phyloP scores from a whole-genome alignment of 177 flowering plant species.

The Vitis hybrid region DNA sequence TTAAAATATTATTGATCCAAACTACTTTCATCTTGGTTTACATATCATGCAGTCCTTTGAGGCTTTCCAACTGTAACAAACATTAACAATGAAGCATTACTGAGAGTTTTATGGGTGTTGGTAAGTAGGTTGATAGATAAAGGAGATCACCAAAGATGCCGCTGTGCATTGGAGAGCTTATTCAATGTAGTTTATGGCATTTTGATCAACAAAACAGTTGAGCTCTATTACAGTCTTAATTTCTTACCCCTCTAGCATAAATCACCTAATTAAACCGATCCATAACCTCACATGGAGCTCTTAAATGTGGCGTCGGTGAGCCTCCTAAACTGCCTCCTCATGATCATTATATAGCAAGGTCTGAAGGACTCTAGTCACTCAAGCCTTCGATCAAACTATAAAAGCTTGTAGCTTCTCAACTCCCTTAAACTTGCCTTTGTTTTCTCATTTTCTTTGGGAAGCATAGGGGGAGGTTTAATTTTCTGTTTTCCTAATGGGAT shows the following conservation, averaged over 20 bases:
- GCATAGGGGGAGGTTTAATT: constrained; percentile 21
- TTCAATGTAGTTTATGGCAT: constrained; percentile 30
- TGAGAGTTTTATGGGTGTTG: constrained; percentile 6
- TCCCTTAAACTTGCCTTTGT: background rate
- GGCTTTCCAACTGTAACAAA: background rate
- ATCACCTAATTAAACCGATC: constrained; percentile 16
- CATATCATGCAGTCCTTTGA: no score
- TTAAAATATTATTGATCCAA: no score
- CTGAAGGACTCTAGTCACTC: background rate
- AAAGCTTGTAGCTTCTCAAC: constrained; percentile 10
- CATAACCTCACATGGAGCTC: constrained; percentile 36
- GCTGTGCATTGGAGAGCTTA: constrained; percentile 37
- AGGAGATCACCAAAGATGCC: background rate
- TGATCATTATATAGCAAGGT: constrained; percentile 23
- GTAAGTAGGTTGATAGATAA: constrained; percentile 17
- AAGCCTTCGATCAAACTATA: background rate
- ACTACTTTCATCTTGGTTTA: no score
- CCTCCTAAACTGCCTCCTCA: background rate
- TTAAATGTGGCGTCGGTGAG: constrained; percentile 32
- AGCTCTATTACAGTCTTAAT: constrained; percentile 16
- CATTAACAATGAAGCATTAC: background rate
- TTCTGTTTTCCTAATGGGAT: no score
- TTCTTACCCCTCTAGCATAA: background rate
- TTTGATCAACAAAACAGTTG: constrained; percentile 12
- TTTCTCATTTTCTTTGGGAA: background rate